Conservation (phyloP, 495 filamentous ascomycete genomes). For the Bathelium albidoporum region DNA sequence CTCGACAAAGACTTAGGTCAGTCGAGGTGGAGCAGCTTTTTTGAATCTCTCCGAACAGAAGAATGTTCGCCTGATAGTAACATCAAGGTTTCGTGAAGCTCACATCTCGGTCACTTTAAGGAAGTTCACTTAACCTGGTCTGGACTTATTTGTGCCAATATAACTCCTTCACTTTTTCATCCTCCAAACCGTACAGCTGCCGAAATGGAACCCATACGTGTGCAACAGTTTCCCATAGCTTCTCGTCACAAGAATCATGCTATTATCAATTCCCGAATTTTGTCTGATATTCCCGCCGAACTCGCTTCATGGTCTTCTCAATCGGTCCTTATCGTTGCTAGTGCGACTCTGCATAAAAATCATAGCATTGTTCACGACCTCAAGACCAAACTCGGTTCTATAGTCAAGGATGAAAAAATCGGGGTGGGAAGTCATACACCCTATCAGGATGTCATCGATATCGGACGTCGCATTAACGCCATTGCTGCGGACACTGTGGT, state of each 20-base stretch:
- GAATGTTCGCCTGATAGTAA: too few relatives aligned
- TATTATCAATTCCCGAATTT: constrained; percentile 10
- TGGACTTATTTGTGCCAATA: background rate
- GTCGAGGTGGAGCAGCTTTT: too few relatives aligned
- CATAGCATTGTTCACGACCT: constrained; percentile 7
- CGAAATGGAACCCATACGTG: constrained; percentile 6
- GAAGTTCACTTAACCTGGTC: too few relatives aligned
- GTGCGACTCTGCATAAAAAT: constrained; percentile 3
- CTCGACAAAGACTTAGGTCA: too few relatives aligned
- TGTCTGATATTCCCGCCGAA: constrained; percentile 9
- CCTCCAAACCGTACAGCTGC: background rate
- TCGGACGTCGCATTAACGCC: constrained; percentile 8
- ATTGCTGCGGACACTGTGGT: constrained; percentile 11
- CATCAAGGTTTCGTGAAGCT: too few relatives aligned
- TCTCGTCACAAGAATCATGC: constrained; percentile 7
- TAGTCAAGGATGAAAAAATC: constrained; percentile 10
- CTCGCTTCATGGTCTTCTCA: constrained; percentile 8
- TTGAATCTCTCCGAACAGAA: too few relatives aligned
- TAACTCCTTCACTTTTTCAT: background rate
- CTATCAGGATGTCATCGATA: constrained; percentile 17
- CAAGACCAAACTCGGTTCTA: constrained; percentile 2
- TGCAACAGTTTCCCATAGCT: constrained; percentile 12
- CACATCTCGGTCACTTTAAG: too few relatives aligned
- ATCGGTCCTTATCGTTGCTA: constrained; percentile 9
- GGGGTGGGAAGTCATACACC: constrained; percentile 15